Percentiles rank a stretch among this genome's conserved stretches.
These are phyloP conservation scores for Curvularia eragrostidis DNA, from an alignment of 2,329 filamentous ascomycete genomes.

Conservation along the genomic window DNA sequence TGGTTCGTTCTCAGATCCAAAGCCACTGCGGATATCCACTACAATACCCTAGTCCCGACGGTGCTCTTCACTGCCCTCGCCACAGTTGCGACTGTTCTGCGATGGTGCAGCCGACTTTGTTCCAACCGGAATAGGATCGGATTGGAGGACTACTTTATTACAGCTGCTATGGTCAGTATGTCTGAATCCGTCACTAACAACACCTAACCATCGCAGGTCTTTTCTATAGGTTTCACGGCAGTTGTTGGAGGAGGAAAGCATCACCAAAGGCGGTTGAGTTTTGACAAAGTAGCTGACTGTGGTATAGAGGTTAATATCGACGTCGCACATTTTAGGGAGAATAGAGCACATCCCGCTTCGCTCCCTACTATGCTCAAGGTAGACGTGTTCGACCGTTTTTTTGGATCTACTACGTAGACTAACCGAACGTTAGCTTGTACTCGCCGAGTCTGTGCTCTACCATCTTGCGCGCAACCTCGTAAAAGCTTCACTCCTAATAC, in stretches of 20 bases:
- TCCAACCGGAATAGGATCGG: conserved; percentile 20
- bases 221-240: conserved; percentile 38
- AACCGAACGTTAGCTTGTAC: conserved; percentile 34
- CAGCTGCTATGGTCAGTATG: conserved; percentile 33
- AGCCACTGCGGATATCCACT: conserved; percentile 32
- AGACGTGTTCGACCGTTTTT: not conserved
- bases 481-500: conserved; percentile 42
- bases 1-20: conserved; percentile 35
- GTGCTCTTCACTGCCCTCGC: conserved; percentile 36
- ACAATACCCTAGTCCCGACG: conserved; percentile 34
- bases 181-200: too few relatives aligned
- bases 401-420: not conserved
- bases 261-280: not conserved
- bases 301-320: conserved; percentile 20
- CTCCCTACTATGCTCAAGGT: conserved; percentile 23
- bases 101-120: conserved; percentile 38
- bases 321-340: not conserved
- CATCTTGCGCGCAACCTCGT: conserved; percentile 42
- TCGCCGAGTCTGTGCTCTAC: conserved; percentile 41
- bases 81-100: conserved; percentile 27
- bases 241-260: conserved; percentile 33
- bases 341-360: not conserved
- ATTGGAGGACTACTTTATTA: conserved; percentile 40
- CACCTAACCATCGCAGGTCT: conserved; percentile 24
- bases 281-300: conserved; percentile 1